A percentile compares a stretch with the other conserved stretches of the same genome.
These are phyloP conservation scores for Fusarium proliferatum DNA, from an alignment of 2,329 filamentous ascomycete species.

Conservation along the genomic window DNA sequence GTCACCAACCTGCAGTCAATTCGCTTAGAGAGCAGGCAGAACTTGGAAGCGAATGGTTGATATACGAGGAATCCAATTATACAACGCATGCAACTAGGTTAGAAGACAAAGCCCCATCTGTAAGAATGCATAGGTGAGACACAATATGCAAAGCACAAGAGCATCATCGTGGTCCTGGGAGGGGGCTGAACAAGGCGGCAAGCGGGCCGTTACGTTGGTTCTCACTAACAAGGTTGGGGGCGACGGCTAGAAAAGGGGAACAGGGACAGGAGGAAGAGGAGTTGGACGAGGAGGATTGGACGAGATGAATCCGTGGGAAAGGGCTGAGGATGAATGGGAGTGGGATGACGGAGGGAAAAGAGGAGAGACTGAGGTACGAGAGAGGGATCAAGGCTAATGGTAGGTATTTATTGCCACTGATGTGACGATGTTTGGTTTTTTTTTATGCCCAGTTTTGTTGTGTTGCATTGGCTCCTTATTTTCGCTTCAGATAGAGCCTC, in stretches of 20 bases:
- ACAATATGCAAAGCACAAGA: conserved; percentile 9
- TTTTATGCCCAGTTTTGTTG: conserved; percentile 27
- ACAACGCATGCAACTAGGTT: neutral
- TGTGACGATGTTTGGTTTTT: conserved; percentile 24
- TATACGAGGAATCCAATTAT: neutral
- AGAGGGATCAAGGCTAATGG: conserved; percentile 36
- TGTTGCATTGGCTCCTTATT: neutral
- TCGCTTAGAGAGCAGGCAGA: neutral
- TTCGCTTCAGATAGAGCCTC: neutral
- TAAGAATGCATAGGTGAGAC: conserved; percentile 2
- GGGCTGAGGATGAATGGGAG: neutral
- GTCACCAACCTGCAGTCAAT: neutral
- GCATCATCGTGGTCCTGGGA: conserved; percentile 31
- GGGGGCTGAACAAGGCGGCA: conserved; percentile 12
- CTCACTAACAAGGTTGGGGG: conserved; percentile 10
- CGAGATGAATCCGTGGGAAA: conserved; percentile 8
- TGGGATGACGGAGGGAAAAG: conserved; percentile 12
- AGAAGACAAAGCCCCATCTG: neutral
- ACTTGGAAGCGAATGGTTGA: neutral
- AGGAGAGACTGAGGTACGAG: conserved; percentile 2
- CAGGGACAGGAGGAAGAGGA: neutral
- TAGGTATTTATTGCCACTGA: conserved; percentile 32
- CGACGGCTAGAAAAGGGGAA: conserved; percentile 11
- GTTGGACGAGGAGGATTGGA: conserved; percentile 31
- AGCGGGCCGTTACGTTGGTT: conserved; percentile 17